Evolutionary conservation across 176 grass and related monocot genomes (phyloP).

Genomic region (Miscanthus lutarioriparius): DNA sequence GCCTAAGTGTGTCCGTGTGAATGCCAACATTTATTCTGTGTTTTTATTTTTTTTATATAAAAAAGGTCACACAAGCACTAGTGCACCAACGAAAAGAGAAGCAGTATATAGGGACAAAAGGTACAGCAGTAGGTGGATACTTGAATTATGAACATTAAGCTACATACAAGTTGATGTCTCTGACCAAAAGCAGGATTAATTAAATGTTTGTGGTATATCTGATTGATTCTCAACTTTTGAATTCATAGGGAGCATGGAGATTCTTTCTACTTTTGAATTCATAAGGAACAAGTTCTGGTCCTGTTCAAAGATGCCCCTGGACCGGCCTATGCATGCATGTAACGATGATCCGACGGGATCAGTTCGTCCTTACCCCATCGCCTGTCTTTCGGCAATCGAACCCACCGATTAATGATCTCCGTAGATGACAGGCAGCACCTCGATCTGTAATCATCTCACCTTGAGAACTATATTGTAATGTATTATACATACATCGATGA

Average conservation of each 20-base stretch:
- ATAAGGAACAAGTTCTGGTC: constrained; percentile 10
- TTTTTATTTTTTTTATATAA: no score
- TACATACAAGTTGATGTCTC: no score
- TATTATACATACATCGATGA: no score
- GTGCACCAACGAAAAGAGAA: no score
- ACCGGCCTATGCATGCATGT: no score
- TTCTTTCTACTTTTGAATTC: constrained; percentile 32
- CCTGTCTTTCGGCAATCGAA: constrained; percentile 31
- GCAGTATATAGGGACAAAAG: no score
- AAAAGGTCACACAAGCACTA: no score
- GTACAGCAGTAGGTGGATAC: no score
- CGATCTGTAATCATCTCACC: background rate
- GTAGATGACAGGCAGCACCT: background rate
- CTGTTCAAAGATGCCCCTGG: constrained; percentile 46
- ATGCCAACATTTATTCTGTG: no score
- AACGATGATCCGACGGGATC: background rate
- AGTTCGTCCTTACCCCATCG: constrained; percentile 28
- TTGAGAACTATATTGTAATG: background rate
- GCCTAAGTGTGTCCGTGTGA: no score
- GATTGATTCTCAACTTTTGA: constrained; percentile 2
- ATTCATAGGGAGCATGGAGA: constrained; percentile 7
- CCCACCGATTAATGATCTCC: background rate
- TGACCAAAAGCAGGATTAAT: no score
- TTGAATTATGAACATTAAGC: no score
- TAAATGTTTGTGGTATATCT: background rate